Evolutionary conservation across 225 moss, liverwort and hornwort genomes (phyloP).

Genomic region (Pseudoscleropodium purum): DNA sequence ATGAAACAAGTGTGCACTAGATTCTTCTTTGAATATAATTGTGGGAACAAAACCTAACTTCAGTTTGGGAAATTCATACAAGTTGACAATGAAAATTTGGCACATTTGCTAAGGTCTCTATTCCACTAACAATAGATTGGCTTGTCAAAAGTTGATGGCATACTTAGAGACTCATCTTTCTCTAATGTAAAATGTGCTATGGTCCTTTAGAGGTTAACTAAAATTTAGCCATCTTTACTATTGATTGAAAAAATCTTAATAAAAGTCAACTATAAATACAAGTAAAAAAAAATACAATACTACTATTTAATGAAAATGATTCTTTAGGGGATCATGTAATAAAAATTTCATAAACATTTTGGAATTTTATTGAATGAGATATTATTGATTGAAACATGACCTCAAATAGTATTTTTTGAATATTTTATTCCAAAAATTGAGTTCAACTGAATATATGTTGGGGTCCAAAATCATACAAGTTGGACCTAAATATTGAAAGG

Average conservation of each 20-base stretch:
- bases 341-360: too few species aligned
- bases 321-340: fast-evolving
- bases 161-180: too few species aligned
- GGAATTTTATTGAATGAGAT: neutral
- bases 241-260: neutral
- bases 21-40: neutral
- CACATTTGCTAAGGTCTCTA: neutral
- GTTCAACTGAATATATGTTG: too few species aligned
- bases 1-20: fast-evolving
- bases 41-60: neutral
- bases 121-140: too few species aligned
- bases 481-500: neutral
- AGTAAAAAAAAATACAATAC: neutral
- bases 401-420: too few species aligned
- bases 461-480: too few species aligned
- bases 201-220: fast-evolving
- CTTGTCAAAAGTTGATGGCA: too few species aligned
- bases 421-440: too few species aligned
- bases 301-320: neutral
- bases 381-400: neutral
- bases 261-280: too few species aligned
- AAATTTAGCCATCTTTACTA: neutral
- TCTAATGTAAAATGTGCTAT: neutral
- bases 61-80: neutral
- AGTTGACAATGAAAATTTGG: fast-evolving